Evolutionary conservation across 176 grass and related monocot species (phyloP).

Genomic region (Avena atlantica): DNA sequence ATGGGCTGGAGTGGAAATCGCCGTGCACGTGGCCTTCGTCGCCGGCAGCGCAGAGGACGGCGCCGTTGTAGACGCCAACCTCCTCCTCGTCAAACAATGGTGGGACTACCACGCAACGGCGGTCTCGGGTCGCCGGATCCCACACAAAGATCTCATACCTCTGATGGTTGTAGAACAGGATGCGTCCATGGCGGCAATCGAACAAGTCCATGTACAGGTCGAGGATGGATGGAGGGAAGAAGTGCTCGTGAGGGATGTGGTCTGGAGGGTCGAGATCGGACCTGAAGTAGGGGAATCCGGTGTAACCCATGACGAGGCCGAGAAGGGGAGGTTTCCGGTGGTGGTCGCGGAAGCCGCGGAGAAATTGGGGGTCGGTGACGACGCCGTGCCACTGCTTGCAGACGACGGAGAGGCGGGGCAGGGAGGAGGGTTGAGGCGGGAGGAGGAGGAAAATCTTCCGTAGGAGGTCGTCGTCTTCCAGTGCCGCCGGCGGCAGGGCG

Average conservation of each 20-base stretch:
- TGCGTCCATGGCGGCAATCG: constrained; percentile 13
- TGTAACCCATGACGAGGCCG: neutral
- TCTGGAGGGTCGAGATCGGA: neutral
- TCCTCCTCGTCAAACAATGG: neutral
- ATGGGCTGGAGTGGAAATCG: constrained; percentile 15
- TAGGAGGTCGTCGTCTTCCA: neutral
- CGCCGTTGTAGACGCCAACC: neutral
- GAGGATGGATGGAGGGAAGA: neutral
- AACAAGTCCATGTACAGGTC: neutral
- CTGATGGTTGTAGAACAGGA: neutral
- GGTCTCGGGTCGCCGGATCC: neutral
- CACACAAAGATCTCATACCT: neutral
- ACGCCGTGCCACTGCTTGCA: neutral
- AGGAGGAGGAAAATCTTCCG: constrained; percentile 15
- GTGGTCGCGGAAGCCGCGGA: constrained; percentile 19
- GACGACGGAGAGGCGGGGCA: neutral
- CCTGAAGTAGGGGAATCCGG: neutral
- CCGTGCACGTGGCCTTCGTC: constrained; percentile 31
- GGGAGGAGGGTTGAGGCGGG: neutral
- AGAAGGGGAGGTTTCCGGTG: constrained; percentile 8
- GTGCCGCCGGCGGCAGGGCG: neutral
- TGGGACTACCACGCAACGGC: neutral
- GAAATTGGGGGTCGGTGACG: neutral
- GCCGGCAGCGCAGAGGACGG: neutral
- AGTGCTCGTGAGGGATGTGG: neutral